Conservation (phyloP, 345 rosid species). For the Moricandia moricandioides region DNA sequence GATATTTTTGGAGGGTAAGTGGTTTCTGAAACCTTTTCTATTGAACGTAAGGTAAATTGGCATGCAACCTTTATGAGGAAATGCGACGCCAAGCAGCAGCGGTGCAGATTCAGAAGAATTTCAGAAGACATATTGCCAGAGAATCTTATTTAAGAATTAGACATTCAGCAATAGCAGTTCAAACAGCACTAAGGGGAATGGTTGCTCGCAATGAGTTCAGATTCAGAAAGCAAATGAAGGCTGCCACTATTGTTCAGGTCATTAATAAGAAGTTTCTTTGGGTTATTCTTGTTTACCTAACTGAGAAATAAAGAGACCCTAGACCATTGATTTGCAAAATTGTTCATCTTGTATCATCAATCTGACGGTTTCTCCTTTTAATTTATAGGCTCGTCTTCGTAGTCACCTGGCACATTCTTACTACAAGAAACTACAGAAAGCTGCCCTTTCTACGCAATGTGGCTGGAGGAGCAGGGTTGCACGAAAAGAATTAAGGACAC, state of each 20-base stretch:
- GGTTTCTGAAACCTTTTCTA: constrained; percentile 17
- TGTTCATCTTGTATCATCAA: background rate
- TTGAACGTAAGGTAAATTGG: constrained; percentile 61
- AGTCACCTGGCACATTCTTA: constrained; percentile 63
- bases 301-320: no score
- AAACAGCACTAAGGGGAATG: constrained; percentile 92
- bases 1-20: constrained; percentile 1
- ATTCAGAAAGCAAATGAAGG: constrained; percentile 87
- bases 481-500: constrained; percentile 79
- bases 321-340: no score
- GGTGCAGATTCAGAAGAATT: constrained; percentile 81
- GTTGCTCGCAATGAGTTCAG: constrained; percentile 92
- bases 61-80: constrained; percentile 79
- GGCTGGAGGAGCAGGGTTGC: constrained; percentile 99
- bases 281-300: constrained; percentile 19
- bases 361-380: constrained; percentile 29
- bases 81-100: constrained; percentile 88
- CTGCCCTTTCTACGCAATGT: constrained; percentile 80
- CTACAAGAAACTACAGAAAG: constrained; percentile 82
- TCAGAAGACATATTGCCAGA: constrained; percentile 63
- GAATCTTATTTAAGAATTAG: constrained; percentile 53
- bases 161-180: constrained; percentile 67
- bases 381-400: constrained; percentile 76
- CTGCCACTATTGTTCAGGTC: constrained; percentile 90
- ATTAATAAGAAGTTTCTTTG: constrained; percentile 16